Percentiles rank a stretch among this genome's conserved stretches.
Conservation (phyloP, 1,284 basidiomycete species). For the Thecaphora thlaspeos region DNA sequence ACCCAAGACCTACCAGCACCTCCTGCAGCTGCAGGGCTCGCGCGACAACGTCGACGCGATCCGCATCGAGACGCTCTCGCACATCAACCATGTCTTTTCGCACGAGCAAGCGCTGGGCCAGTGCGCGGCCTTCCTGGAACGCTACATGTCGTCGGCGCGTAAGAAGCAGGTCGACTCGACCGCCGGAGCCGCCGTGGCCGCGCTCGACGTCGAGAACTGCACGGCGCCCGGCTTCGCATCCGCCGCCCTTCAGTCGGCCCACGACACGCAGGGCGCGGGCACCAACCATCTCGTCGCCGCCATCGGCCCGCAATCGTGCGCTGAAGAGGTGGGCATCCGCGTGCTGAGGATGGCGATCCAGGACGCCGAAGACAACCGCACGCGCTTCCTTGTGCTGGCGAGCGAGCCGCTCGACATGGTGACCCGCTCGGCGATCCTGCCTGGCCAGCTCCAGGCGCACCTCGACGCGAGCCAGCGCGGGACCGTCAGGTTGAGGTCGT, state of each 20-base stretch:
- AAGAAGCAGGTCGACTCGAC: slow-evolving; percentile 35
- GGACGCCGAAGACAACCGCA: slow-evolving; percentile 32
- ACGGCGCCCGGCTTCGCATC: slow-evolving; percentile 26
- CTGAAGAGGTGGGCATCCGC: slow-evolving; percentile 10
- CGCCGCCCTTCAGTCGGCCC: slow-evolving; percentile 9
- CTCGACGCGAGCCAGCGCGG: slow-evolving; percentile 6
- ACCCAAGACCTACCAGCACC: slow-evolving; percentile 31
- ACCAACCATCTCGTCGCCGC: slow-evolving; percentile 13
- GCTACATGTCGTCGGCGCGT: slow-evolving; percentile 30
- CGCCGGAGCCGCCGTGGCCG: slow-evolving; percentile 26
- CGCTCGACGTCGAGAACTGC: slow-evolving; percentile 29
- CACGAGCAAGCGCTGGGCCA: slow-evolving; percentile 41
- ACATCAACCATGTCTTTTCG: slow-evolving; percentile 39
- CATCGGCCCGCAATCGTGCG: slow-evolving; percentile 23
- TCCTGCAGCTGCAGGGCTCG: slow-evolving; percentile 28
- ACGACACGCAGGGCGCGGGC: slow-evolving; percentile 19
- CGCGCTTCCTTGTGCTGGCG: slow-evolving; percentile 27
- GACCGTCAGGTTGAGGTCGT: slow-evolving; percentile 9
- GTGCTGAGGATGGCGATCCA: slow-evolving; percentile 29
- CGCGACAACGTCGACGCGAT: slow-evolving; percentile 17
- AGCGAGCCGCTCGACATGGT: slow-evolving; percentile 24
- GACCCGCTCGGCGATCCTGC: slow-evolving; percentile 14
- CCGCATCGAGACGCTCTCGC: slow-evolving; percentile 28
- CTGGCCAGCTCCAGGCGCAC: slow-evolving; percentile 11
- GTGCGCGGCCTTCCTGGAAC: slow-evolving; percentile 27